Evolutionary conservation across 768 basidiomycete genomes (phyloP).

Genomic region (Kwoniella sp.): DNA sequence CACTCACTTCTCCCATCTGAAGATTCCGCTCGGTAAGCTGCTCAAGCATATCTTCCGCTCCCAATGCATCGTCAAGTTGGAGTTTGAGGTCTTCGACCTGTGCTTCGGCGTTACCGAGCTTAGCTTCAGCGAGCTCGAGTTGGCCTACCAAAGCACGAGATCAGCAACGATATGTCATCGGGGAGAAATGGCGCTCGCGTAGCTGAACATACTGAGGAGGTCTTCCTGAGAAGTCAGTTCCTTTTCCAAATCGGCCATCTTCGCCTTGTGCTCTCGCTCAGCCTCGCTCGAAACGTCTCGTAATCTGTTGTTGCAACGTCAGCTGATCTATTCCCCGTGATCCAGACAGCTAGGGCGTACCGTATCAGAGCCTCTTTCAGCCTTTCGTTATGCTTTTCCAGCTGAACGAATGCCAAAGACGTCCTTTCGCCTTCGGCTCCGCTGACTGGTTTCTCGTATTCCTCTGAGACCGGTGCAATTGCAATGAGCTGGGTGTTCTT

Average conservation of each 20-base stretch:
- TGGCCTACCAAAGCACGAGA: constrained; percentile 61
- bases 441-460: constrained; percentile 52
- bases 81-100: constrained; percentile 91
- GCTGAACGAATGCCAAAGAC: constrained; percentile 66
- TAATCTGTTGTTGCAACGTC: constrained; percentile 60
- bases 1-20: constrained; percentile 77
- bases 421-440: constrained; percentile 59
- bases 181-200: not conserved
- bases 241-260: constrained; percentile 86
- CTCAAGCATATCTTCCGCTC: constrained; percentile 94
- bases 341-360: constrained; percentile 57
- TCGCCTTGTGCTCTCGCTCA: constrained; percentile 77
- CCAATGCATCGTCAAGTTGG: constrained; percentile 91
- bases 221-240: constrained; percentile 78
- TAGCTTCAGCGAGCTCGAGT: constrained; percentile 76
- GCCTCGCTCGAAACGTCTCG: constrained; percentile 86
- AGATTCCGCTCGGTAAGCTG: constrained; percentile 93
- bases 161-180: constrained; percentile 23
- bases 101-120: constrained; percentile 81
- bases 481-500: constrained; percentile 20
- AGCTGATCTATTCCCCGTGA: not conserved
- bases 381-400: constrained; percentile 95
- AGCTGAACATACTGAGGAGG: constrained; percentile 67
- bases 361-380: constrained; percentile 90
- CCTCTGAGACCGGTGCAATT: constrained; percentile 30